phyloP scores from a whole-genome alignment of 257 asterid species.

The Linaria vulgaris region DNA sequence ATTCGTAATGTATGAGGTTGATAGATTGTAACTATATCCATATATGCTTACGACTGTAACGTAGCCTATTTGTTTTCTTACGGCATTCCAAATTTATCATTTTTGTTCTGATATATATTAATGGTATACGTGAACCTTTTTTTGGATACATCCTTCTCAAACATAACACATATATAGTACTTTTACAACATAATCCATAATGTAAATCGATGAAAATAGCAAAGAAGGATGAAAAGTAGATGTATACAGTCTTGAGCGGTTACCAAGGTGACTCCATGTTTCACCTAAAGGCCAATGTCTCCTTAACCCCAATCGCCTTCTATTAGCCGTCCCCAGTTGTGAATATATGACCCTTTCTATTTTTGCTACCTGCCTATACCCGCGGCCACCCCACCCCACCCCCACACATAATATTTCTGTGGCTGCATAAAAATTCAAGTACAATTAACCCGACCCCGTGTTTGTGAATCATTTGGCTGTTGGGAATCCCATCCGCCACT shows the following conservation, averaged over 20 bases:
- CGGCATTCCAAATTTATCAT: too few relatives aligned
- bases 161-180: too few relatives aligned
- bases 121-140: too few relatives aligned
- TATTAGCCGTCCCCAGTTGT: constrained; percentile 55
- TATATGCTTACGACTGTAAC: too few relatives aligned
- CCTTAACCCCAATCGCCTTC: constrained; percentile 36
- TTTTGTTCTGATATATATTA: too few relatives aligned
- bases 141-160: too few relatives aligned
- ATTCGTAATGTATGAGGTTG: too few relatives aligned
- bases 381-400: background rate
- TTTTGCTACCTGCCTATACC: constrained; percentile 12
- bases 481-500: constrained; percentile 24
- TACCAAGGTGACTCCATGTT: constrained; percentile 47
- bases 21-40: too few relatives aligned
- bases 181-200: too few relatives aligned
- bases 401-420: background rate
- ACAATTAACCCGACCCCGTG: constrained; percentile 25
- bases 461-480: constrained; percentile 8
- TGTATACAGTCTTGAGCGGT: background rate
- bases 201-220: too few relatives aligned
- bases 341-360: constrained; percentile 46
- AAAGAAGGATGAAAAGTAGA: too few relatives aligned
- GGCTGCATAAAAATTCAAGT: constrained; percentile 7
- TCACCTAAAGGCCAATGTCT: constrained; percentile 45
- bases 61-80: too few relatives aligned